These are phyloP conservation scores for Fonsecaea multimorphosa DNA, from an alignment of 2,329 filamentous ascomycete species.

Conservation along the genomic window DNA sequence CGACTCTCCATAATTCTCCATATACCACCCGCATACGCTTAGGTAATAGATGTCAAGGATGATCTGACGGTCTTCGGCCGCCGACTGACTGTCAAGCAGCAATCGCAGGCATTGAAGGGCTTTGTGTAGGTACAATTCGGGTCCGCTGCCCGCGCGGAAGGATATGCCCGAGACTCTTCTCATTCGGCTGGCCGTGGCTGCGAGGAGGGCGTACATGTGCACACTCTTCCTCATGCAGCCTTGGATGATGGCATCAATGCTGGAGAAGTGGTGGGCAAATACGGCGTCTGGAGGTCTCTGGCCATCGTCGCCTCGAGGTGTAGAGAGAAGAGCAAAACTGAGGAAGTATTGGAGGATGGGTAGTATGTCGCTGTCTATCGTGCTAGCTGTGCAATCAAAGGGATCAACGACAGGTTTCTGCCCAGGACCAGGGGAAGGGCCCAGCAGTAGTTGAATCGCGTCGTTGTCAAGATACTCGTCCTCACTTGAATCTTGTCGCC, in stretches of 20 bases:
- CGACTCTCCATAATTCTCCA: conserved; percentile 30
- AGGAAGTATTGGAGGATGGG: conserved; percentile 28
- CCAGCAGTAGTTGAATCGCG: background rate
- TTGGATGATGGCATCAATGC: conserved; percentile 25
- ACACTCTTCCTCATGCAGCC: conserved; percentile 25
- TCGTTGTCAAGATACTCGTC: background rate
- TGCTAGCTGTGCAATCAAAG: conserved; percentile 10
- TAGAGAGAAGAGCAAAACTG: conserved; percentile 23
- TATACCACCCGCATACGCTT: conserved; percentile 32
- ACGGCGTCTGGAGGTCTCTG: background rate
- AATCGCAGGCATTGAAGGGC: conserved; percentile 30
- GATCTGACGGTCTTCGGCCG: conserved; percentile 25
- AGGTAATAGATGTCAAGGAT: conserved; percentile 33
- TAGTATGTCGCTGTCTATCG: conserved; percentile 18
- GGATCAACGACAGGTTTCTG: background rate
- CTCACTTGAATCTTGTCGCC: background rate
- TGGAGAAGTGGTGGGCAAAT: conserved; percentile 19
- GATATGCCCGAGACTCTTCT: conserved; percentile 19
- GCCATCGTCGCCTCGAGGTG: background rate
- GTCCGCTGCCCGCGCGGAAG: conserved; percentile 25
- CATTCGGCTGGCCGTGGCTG: conserved; percentile 29
- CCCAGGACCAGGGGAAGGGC: background rate
- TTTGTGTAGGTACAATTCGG: conserved; percentile 31
- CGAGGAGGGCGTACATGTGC: conserved; percentile 28
- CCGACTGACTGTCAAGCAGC: conserved; percentile 20